These are phyloP conservation scores for Myxozyma mucilagina DNA, from an alignment of 805 yeast genomes.

Conservation along the genomic window DNA sequence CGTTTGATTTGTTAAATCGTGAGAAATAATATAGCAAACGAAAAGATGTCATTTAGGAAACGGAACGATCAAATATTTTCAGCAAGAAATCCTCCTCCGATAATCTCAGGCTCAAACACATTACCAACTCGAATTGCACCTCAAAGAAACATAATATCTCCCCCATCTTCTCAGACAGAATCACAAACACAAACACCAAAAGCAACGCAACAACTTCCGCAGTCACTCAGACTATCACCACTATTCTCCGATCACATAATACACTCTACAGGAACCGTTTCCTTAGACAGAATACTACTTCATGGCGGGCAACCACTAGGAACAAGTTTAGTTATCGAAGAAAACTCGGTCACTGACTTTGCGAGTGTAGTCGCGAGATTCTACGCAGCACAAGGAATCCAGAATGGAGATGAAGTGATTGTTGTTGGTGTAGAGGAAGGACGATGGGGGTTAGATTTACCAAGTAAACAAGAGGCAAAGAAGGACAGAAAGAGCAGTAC, in stretches of 20 bases:
- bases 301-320: slow-evolving; percentile 91
- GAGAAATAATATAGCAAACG: not conserved
- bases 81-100: slow-evolving; percentile 1
- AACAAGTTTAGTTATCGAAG: slow-evolving; percentile 67
- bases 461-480: too few species aligned
- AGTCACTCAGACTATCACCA: slow-evolving; percentile 49
- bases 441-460: slow-evolving; percentile 67
- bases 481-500: not conserved
- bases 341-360: slow-evolving; percentile 86
- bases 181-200: not conserved
- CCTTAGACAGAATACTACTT: slow-evolving; percentile 68
- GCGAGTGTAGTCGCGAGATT: slow-evolving; percentile 65
- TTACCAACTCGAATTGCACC: not conserved
- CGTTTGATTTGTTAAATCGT: not conserved
- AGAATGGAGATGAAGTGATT: slow-evolving; percentile 65
- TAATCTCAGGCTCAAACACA: not conserved
- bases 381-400: slow-evolving; percentile 74
- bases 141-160: not conserved
- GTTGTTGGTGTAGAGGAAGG: slow-evolving; percentile 53
- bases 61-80: slow-evolving; percentile 12
- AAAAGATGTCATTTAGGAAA: slow-evolving; percentile 21
- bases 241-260: slow-evolving; percentile 70
- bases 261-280: slow-evolving; percentile 75
- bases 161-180: not conserved
- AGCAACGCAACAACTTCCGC: not conserved